Evolutionary conservation across 331 rosid species (phyloP).

Genomic region (Erythrophleum ivorense): DNA sequence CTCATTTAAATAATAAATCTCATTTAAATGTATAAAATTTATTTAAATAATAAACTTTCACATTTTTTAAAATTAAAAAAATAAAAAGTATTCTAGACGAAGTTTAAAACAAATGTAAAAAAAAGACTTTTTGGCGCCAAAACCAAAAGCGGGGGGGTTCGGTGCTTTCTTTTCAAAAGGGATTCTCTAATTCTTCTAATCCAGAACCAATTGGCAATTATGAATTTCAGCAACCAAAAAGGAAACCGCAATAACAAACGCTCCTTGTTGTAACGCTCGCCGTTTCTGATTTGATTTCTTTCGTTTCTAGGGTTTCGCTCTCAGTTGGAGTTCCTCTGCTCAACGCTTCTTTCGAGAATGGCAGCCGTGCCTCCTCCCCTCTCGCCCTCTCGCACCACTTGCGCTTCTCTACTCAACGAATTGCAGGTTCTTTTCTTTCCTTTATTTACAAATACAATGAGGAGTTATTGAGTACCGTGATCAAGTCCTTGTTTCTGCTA

Average conservation of each 20-base stretch:
- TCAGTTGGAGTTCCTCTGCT: background rate
- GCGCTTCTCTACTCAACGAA: conserved; percentile 90
- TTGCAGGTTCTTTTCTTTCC: conserved; percentile 64
- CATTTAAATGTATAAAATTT: no score
- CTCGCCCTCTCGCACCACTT: conserved; percentile 88
- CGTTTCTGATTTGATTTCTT: conserved; percentile 20
- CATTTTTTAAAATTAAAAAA: no score
- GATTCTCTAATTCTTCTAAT: background rate
- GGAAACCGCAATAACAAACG: conserved; percentile 24
- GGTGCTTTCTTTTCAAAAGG: background rate
- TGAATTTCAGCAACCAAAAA: conserved; percentile 9
- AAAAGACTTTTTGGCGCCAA: conserved; percentile 45
- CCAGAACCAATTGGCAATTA: background rate
- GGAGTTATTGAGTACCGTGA: background rate
- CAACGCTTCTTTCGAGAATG: conserved; percentile 41
- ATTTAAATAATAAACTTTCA: no score
- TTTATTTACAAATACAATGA: background rate
- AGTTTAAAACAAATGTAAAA: background rate
- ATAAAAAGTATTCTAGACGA: no score
- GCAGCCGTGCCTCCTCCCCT: conserved; percentile 45
- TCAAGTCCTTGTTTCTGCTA: background rate
- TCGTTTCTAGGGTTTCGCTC: conserved; percentile 43
- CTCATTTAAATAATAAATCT: no score
- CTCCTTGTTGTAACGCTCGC: conserved; percentile 38
- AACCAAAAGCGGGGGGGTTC: background rate